Evolutionary conservation across 2,329 filamentous ascomycete genomes (phyloP).

Genomic region (Fusarium lyarnte): DNA sequence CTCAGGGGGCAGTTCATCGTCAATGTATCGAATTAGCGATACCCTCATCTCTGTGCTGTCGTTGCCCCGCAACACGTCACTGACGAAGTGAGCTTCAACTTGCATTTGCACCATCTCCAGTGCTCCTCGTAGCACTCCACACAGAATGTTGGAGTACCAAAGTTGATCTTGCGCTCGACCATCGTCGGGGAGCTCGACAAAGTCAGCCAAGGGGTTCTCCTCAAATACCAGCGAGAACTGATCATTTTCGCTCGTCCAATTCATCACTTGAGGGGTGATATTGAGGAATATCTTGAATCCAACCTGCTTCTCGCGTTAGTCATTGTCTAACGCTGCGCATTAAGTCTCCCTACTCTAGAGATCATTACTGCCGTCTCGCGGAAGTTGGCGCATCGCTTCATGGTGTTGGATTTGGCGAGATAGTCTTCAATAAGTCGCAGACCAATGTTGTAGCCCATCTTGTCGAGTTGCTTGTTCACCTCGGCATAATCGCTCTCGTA

Average conservation of each 20-base stretch:
- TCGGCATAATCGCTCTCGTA: conserved; percentile 93
- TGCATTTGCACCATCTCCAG: conserved; percentile 99
- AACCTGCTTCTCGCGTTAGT: conserved; percentile 65
- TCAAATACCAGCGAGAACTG: conserved; percentile 97
- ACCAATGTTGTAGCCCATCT: conserved; percentile 99
- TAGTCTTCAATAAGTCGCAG: conserved; percentile 97
- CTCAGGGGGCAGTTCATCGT: conserved; percentile 96
- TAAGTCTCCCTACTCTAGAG: conserved; percentile 73
- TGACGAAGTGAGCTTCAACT: conserved; percentile 95
- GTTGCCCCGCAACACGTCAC: conserved; percentile 89
- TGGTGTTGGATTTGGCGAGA: conserved; percentile 90
- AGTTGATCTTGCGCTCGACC: conserved; percentile 94
- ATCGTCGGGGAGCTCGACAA: conserved; percentile 96
- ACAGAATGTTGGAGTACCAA: conserved; percentile 98
- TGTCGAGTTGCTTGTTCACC: conserved; percentile 97
- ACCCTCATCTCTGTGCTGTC: conserved; percentile 98
- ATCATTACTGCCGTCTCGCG: conserved; percentile 97
- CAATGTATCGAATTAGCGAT: conserved; percentile 90
- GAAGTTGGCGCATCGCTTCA: conserved; percentile 90
- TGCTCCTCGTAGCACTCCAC: conserved; percentile 88
- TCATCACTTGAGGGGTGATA: conserved; percentile 90
- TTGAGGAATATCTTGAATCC: conserved; percentile 99
- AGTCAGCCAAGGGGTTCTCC: conserved; percentile 96
- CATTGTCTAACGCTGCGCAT: conserved; percentile 3
- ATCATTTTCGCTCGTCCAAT: conserved; percentile 96